phyloP scores from a whole-genome alignment of 2,329 filamentous ascomycete genomes.

The Curvularia verruculosa region DNA sequence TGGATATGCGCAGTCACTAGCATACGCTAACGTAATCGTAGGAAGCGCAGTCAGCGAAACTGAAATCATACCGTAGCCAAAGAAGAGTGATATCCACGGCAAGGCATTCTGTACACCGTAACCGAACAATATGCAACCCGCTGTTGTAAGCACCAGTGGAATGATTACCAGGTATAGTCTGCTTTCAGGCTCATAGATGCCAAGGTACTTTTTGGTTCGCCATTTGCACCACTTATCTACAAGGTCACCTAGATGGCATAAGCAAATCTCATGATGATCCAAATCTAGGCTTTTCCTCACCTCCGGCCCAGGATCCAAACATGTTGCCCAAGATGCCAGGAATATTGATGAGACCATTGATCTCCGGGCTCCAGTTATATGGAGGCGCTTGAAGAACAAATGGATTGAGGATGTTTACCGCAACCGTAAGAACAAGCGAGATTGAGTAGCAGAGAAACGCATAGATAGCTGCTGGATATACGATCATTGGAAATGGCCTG shows the following conservation, averaged over 20 bases:
- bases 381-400: constrained; percentile 51
- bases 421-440: constrained; percentile 47
- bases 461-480: constrained; percentile 48
- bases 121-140: constrained; percentile 54
- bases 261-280: background rate
- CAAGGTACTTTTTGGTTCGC: constrained; percentile 49
- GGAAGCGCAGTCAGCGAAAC: constrained; percentile 50
- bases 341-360: constrained; percentile 51
- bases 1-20: constrained; percentile 48
- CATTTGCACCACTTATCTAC: constrained; percentile 54
- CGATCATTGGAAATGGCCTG: constrained; percentile 48
- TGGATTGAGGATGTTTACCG: constrained; percentile 49
- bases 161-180: constrained; percentile 52
- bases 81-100: constrained; percentile 55
- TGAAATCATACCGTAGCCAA: constrained; percentile 56
- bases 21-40: constrained; percentile 53
- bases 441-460: constrained; percentile 49
- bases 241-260: constrained; percentile 42
- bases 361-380: constrained; percentile 45
- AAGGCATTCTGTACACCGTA: constrained; percentile 52
- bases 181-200: constrained; percentile 56
- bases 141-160: constrained; percentile 51
- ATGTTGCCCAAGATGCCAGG: constrained; percentile 53
- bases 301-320: constrained; percentile 50
- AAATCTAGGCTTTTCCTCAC: constrained; percentile 5